Evolutionary conservation across 2,329 filamentous ascomycete genomes (phyloP).

Genomic region (Didymella segeticola): DNA sequence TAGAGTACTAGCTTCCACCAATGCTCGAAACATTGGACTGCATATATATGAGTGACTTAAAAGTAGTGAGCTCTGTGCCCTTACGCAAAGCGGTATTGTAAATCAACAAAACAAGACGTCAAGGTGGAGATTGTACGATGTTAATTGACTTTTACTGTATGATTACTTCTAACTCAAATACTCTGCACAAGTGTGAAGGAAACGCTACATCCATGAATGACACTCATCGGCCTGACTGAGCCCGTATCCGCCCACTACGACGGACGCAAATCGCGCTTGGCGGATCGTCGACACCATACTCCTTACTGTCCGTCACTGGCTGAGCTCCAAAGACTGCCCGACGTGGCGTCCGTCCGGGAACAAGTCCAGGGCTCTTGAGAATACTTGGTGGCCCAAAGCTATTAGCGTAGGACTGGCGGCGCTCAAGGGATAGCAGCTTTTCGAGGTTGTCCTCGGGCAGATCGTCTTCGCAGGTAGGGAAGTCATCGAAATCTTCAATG

Average conservation of each 20-base stretch:
- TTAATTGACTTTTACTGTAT: no score
- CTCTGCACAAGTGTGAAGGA: neutral
- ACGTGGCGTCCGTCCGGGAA: neutral
- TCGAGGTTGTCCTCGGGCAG: conserved; percentile 9
- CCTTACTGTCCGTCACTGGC: conserved; percentile 23
- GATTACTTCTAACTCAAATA: neutral
- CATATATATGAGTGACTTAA: neutral
- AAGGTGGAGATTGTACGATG: no score
- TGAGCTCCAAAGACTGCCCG: conserved; percentile 24
- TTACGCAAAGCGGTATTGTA: neutral
- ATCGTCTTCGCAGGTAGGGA: conserved; percentile 3
- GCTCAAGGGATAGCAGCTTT: conserved; percentile 6
- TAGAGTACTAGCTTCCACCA: neutral
- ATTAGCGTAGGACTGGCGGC: conserved; percentile 2
- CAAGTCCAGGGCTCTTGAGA: conserved; percentile 3
- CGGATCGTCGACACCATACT: conserved; percentile 22
- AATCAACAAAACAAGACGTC: neutral
- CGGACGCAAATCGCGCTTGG: conserved; percentile 15
- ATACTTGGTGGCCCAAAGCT: neutral
- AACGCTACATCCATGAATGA: neutral
- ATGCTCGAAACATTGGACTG: no score
- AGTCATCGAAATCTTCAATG: conserved; percentile 4
- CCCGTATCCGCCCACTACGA: neutral
- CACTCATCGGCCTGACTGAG: neutral
- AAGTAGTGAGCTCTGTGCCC: no score